Evolutionary conservation across 768 basidiomycete genomes (phyloP), one percentile per base, ranked within the genome.

Genomic region (Lanmaoa rubissima): DNA sequence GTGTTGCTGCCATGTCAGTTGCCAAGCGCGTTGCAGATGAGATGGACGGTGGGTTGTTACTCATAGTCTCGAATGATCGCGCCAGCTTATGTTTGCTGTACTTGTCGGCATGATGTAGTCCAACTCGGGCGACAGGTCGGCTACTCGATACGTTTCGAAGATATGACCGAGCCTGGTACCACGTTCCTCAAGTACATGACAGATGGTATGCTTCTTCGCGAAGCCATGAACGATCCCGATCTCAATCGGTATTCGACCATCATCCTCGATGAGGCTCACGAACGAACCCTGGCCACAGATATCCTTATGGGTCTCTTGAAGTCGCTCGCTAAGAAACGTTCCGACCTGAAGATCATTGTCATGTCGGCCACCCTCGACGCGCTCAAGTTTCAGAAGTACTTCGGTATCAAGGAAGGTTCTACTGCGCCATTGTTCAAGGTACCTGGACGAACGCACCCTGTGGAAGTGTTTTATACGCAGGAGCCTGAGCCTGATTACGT

Each of bases 101-200:
- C n/a, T 19, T 41, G 14, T 16, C 48, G 35, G 31, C 51, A 58
- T 54, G 3, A 54, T 59, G 7, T 61, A 94, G 94, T 99, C 5
- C 81, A 86, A 72, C 86, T 99, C 2, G 96, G 96, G 34, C 87
- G 91, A 65, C 88, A 98, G 60, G 96, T 98, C 60, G 96, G 96
- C 53, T 99, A 99, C 74, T 93, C 92, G 5, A 98, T 98, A 66
- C 92, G 96, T 71, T 99, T 98, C 71, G 96, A 99, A 73, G 97
- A 98, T 70, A 73, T 72, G 70, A 72, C 70, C 13, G 72, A 72
- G 89, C 94, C 91, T 90, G 96, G 42, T 82, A 92, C 63, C 77
- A 98, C 97, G 0, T 97, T 99, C 74, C 79, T 99, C 61, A 98
- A 97, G 71, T 98, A 99, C 77, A 97, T 98, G 95, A 99, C 97